Conservation (phyloP, 805 yeast genomes). For the Cyberlindnera veronae region DNA sequence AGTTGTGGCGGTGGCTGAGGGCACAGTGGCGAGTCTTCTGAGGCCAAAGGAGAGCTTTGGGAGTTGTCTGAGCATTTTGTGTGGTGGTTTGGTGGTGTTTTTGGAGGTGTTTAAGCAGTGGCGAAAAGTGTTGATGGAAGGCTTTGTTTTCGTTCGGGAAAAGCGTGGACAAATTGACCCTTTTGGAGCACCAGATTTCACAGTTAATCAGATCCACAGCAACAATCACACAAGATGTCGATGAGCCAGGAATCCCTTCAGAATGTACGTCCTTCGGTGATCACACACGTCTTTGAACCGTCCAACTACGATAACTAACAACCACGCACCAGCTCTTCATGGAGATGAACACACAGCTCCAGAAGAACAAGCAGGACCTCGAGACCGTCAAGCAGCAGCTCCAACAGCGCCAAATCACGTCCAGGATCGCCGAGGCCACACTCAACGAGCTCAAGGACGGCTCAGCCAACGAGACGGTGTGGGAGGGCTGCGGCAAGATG, state of each 20-base stretch:
- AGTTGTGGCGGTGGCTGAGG: background rate
- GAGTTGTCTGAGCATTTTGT: background rate
- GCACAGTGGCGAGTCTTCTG: too few species aligned
- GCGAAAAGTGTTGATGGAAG: too few species aligned
- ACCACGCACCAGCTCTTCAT: conserved; percentile 42
- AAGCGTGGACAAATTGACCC: background rate
- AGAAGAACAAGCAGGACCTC: conserved; percentile 56
- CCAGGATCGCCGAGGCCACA: conserved; percentile 35
- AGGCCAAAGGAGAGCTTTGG: too few species aligned
- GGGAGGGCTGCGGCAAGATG: conserved; percentile 85
- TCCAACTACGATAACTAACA: background rate
- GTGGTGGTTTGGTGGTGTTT: background rate
- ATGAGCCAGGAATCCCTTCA: conserved; percentile 45
- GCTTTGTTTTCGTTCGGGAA: too few species aligned
- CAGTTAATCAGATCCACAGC: background rate
- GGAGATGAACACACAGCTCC: conserved; percentile 67
- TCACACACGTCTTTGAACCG: background rate
- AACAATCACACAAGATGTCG: conserved; percentile 31
- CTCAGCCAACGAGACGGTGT: conserved; percentile 48
- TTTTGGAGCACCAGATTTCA: background rate
- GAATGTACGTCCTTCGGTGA: conserved; percentile 26
- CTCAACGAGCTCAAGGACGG: conserved; percentile 46
- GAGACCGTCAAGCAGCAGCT: conserved; percentile 48
- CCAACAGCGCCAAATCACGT: conserved; percentile 13
- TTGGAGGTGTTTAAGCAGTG: background rate